Base-by-base conservation (phyloP, 768 basidiomycete genomes). In the Serendipita vermifera region DNA sequence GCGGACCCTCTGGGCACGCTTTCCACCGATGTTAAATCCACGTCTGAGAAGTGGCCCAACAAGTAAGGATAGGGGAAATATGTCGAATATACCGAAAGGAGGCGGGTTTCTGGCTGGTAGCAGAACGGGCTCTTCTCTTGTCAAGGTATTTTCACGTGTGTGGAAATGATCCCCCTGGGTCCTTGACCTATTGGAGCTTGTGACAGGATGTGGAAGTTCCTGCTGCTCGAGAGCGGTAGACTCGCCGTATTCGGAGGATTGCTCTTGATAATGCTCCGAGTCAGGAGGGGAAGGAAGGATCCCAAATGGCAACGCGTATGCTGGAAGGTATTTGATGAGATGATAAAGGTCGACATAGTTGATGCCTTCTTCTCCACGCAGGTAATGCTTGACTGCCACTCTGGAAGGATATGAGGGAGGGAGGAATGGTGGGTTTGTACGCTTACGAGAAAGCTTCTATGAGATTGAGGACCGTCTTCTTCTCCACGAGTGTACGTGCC, bases 311-410 rank as follows among this genome's bases (percentile, higher is more conserved):
- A 63, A 58, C 9, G 53, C 55, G 39, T 63, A 64, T 1, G 77
- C 70, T 3, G 83, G 82, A n/a, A 87, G 74, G 64, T 80, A 83
- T 64, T 83, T 85, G 64, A 83, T 78, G 41, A 81, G 75, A 59
- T 81, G 75, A 67, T 81, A 83, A 64, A 71, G 60, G 60, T 64
- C 58, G 66, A 67, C 39, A 39, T 59, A 59, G 24, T 53, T 40
- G 17, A 54, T 59, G n/a, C 68, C 68, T 51, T 73, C 73, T 62
- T 75, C 73, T 5, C 80, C 81, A 38, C 83, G 73, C 15, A 83
- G 68, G 63, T 84, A 85, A 64, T 84, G 83, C 65, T 84, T 84
- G n/a, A 82, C 70, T 2, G 83, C 74, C 33, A 84, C 78, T 2
- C 63, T 64, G 36, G 13, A 29, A 38, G n/a, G 35, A 2, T 17